Evolutionary conservation across 352 stramenopile species (phyloP), one percentile per base, ranked within the genome.

Genomic region (Phytopythium delawarense): DNA sequence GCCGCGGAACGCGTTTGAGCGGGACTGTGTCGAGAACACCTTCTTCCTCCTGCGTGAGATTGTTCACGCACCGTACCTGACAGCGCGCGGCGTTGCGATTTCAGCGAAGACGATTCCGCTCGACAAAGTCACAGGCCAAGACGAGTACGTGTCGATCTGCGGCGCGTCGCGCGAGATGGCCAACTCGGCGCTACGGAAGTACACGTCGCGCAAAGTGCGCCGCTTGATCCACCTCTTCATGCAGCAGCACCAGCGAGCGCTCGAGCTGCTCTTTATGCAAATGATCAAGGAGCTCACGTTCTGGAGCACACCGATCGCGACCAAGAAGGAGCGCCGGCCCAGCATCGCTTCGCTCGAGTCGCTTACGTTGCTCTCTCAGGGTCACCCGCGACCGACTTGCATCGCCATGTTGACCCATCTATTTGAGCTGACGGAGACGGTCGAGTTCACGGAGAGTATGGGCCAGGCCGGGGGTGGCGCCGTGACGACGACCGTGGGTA

Each of bases 81-180:
- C 87, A 25, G 73, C 73, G 23, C 81, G 87, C 2, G 87, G 87
- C 35, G 87, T 93, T 30, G 81, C 85, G 18, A 93, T 95, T 69
- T 95, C 82, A n/a, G 84, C 84, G 39, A 93, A 89, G 74, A 91
- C 73, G 40, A 95, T 95, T 30, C 87, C 87, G 42, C 63, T 93
- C 46, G 87, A 95, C 65, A 93, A 90, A 55, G 70, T 95, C 35
- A 95, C 87, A 12, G 87, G 87, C 23, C 82, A 95, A 61, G 79
- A 92, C 59, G 86, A 95, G 67, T 95, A 95, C 71, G 81, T 95
- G 44, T 91, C 80, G 49, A 92, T 95, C 62, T 95, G 82, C 34
- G 86, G 86, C 30, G 84, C 86, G 16, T 93, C 84, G 15, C 84
- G 86, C 4, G 86, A 95, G 57, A 87, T 88, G 63, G 84, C 84